Evolutionary conservation across 2,329 filamentous ascomycete genomes (phyloP).

Genomic region (Sporothrix brunneoviolacea): DNA sequence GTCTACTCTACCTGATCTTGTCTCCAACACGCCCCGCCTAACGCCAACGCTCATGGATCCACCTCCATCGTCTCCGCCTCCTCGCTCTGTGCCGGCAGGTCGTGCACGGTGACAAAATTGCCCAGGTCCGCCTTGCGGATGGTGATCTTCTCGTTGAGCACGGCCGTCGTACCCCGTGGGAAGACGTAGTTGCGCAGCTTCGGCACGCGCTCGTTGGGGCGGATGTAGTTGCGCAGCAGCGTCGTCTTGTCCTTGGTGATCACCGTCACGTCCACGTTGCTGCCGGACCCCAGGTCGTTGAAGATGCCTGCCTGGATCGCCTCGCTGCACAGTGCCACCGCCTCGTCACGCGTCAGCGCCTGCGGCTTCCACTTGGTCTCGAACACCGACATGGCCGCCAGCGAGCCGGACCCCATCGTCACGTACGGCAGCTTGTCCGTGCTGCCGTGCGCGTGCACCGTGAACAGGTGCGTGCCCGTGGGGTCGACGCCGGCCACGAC

Average conservation of each 20-base stretch:
- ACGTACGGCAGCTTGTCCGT: constrained; percentile 99
- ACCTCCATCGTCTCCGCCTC: constrained; percentile 60
- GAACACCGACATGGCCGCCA: constrained; percentile 97
- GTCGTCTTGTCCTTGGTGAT: constrained; percentile 95
- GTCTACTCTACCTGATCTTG: not conserved
- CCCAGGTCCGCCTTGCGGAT: constrained; percentile 90
- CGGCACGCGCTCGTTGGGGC: constrained; percentile 80
- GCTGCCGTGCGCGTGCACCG: constrained; percentile 94
- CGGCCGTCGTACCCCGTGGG: constrained; percentile 84
- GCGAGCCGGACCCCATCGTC: constrained; percentile 93
- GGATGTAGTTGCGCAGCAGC: constrained; percentile 85
- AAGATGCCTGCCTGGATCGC: constrained; percentile 96
- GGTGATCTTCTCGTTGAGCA: constrained; percentile 82
- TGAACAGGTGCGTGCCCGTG: constrained; percentile 91
- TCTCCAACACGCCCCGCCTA: too few relatives aligned
- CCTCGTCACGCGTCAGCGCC: constrained; percentile 67
- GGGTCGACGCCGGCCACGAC: constrained; percentile 96
- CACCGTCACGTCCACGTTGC: constrained; percentile 93
- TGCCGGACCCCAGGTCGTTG: constrained; percentile 94
- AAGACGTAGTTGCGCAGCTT: constrained; percentile 95
- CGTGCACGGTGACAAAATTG: constrained; percentile 88
- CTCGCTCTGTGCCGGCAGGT: constrained; percentile 57
- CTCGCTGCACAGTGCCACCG: constrained; percentile 74
- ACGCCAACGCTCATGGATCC: constrained; percentile 50
- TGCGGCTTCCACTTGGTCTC: constrained; percentile 85